Evolutionary conservation across 2,329 filamentous ascomycete genomes (phyloP), one percentile per base, ranked within the genome.

Genomic region (Parafenestella ontariensis): DNA sequence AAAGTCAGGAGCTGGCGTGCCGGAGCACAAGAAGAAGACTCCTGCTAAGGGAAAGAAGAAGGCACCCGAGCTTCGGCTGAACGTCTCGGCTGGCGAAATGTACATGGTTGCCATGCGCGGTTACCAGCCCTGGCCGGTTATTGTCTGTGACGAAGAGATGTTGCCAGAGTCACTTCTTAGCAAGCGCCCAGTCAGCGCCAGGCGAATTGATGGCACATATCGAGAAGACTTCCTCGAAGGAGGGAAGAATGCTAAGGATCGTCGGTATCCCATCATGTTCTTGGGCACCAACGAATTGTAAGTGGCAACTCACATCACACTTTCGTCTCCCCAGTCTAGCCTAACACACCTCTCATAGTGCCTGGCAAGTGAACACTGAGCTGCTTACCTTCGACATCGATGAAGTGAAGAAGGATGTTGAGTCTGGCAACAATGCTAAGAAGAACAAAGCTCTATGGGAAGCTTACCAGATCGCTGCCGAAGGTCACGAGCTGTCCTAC

Each of bases 251-350:
- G 87, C 85, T 37, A 86, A 88, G 58, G 92, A 97, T 76, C 86
- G 94, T 60, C 92, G 90, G 26, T 98, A 92, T 74, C 91, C 94
- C 5, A 88, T 98, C 71, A 97, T 98, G 94, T 98, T 96, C 75
- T 81, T 98, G 46, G 83, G 87, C 61, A 96, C 93, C 33, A 97
- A 98, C 70, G 94, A 98, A 83, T 98, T 99, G 95, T 99, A 80
- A 86, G 94, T 87, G 3, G 28, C 40, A 33, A 57, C 15, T 15
- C n/a, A 21, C n/a, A 21, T 5, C 5, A 8, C 13, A 21, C 23
- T 29, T n/a, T 7, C 7, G 3, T 10, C 5, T 31, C 23, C 8
- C n/a, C 7, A 46, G 26, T 58, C 18, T n/a, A n/a, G n/a, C n/a
- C 56, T 66, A 31, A 67, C 33, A 17, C 31, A 23, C 33, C 5